Evolutionary conservation across 805 yeast genomes (phyloP), one percentile per base, ranked within the genome.

Genomic region (Hanseniaspora thailandica): DNA sequence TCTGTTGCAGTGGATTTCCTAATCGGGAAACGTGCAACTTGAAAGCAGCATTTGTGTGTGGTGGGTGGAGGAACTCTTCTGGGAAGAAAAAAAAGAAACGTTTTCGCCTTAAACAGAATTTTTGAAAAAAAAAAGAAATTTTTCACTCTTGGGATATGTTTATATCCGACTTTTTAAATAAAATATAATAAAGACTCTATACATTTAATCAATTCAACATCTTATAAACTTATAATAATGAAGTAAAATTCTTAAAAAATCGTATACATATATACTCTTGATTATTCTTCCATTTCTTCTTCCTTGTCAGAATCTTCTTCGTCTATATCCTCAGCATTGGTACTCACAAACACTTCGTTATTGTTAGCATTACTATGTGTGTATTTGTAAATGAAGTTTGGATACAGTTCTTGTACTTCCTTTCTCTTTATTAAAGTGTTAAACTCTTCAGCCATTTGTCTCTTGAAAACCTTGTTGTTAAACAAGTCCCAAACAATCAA

Each of bases 401-500:
- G 87, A 86, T 3, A 69, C 22, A 40, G 61, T 25, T 64, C 64
- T 53, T 65, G 63, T 23, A 88, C 86, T 56, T 76, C 80, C 36
- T 68, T 73, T 60, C 76, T 62, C 12, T 57, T 61, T 69, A 83
- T 86, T 48, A 84, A 66, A 2, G 63, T 65, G 49, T 66, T 70
- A 17, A 86, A 71, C 55, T 82, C 82, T 10, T 70, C 73, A 46
- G 75, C 77, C 68, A 90, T 82, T 2, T 84, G 70, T 45, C 72
- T 72, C 62, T 96, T 77, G 19, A 89, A 89, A 15, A 90, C 75
- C 57, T 78, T 72, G 70, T 93, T 93, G 51, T 86, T 77, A 66
- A 89, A 84, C 8, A 82, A 76, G 69, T 93, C 97, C 95, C 97
- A 93, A 71, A 93, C 76, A 71, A 88, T 89, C 66, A 93, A 72